Conservation (phyloP, 345 rosid genomes). For the Dipteronia sinensis region DNA sequence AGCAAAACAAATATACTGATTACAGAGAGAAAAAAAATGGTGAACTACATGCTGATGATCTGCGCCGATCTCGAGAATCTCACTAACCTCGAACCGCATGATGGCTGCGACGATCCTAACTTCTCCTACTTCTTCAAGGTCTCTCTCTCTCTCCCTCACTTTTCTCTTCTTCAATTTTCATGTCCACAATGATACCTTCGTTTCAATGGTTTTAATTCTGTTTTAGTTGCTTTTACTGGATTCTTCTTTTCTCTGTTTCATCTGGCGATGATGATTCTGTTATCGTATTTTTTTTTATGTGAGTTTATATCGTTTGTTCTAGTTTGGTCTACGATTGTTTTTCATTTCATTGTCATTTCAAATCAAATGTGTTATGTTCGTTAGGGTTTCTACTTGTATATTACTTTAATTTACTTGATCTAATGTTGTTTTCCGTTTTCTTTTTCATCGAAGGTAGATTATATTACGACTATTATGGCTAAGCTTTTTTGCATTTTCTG, state of each 20-base stretch:
- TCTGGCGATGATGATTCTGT: not conserved
- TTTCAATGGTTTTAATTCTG: not conserved
- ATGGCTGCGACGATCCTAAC: slow-evolving; percentile 76
- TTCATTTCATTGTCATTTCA: not conserved
- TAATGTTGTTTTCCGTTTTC: not conserved
- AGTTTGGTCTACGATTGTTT: not conserved
- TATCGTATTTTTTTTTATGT: not conserved
- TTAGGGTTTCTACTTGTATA: not conserved
- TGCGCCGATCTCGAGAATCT: slow-evolving; percentile 80
- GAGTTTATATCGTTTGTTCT: no score
- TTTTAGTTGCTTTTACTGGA: slow-evolving; percentile 10
- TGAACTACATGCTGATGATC: slow-evolving; percentile 77
- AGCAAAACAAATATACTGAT: no score
- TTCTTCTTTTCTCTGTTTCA: not conserved
- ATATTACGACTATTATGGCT: not conserved
- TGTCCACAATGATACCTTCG: not conserved
- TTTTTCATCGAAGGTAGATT: not conserved
- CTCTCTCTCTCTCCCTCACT: slow-evolving; percentile 4
- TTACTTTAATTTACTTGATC: not conserved
- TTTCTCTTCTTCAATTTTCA: not conserved
- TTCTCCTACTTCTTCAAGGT: slow-evolving; percentile 91
- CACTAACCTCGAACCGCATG: slow-evolving; percentile 73
- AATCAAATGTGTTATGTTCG: not conserved
- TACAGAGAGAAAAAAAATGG: slow-evolving; percentile 43
- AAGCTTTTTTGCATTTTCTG: not conserved